Evolutionary conservation across 306 rosid species (phyloP).

Genomic region (Vicia sativa): DNA sequence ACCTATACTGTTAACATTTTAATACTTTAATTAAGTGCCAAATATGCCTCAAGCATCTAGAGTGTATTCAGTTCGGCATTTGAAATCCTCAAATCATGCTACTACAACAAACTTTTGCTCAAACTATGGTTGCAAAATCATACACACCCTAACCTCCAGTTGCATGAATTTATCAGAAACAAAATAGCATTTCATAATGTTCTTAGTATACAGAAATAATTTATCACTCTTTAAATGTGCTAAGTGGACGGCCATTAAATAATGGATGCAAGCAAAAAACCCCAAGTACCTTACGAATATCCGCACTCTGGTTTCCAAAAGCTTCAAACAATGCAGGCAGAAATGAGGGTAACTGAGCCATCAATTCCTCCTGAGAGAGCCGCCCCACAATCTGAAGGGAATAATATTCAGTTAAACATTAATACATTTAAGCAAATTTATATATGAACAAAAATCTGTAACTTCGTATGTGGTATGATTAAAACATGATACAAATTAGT

Average conservation of each 20-base stretch:
- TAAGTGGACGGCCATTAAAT: not conserved
- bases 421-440: slow-evolving; percentile 34
- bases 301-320: slow-evolving; percentile 96
- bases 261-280: slow-evolving; percentile 21
- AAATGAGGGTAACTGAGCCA: slow-evolving; percentile 87
- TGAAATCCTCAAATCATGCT: slow-evolving; percentile 17
- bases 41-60: slow-evolving; percentile 31
- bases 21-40: slow-evolving; percentile 10
- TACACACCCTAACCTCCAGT: slow-evolving; percentile 3
- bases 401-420: slow-evolving; percentile 24
- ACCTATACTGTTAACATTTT: too few relatives aligned
- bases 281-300: slow-evolving; percentile 85
- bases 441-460: slow-evolving; percentile 21
- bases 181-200: slow-evolving; percentile 18
- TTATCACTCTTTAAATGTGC: slow-evolving; percentile 23
- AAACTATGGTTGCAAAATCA: slow-evolving; percentile 7
- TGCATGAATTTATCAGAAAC: slow-evolving; percentile 21
- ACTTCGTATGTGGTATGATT: not conserved
- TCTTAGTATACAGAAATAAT: slow-evolving; percentile 13
- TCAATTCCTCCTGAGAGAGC: slow-evolving; percentile 85
- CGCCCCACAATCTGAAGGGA: slow-evolving; percentile 77
- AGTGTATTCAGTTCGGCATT: slow-evolving; percentile 7
- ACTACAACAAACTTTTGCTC: not conserved
- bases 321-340: slow-evolving; percentile 97
- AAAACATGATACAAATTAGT: not conserved